These are phyloP conservation scores for Ciborinia camelliae DNA, from an alignment of 2,329 filamentous ascomycete genomes.

Conservation along the genomic window DNA sequence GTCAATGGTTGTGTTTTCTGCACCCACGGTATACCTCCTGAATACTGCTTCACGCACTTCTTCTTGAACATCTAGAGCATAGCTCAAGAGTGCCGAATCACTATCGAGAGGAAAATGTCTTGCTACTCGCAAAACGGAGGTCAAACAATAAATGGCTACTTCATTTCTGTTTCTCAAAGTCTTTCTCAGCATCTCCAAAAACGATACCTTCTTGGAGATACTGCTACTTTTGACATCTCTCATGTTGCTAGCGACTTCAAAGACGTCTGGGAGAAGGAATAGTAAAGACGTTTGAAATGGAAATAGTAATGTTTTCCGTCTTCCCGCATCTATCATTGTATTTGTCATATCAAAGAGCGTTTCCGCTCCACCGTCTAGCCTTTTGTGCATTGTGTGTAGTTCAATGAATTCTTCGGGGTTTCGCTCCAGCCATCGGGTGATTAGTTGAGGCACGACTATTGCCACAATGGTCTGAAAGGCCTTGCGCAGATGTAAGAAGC, in stretches of 20 bases:
- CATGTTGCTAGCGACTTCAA: constrained; percentile 66
- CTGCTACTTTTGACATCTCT: constrained; percentile 59
- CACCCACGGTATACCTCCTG: constrained; percentile 47
- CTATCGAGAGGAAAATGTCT: constrained; percentile 61
- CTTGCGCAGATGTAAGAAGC: constrained; percentile 63
- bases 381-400: constrained; percentile 57
- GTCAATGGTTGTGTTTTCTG: constrained; percentile 53
- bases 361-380: constrained; percentile 63
- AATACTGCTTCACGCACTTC: constrained; percentile 66
- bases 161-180: constrained; percentile 62
- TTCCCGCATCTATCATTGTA: constrained; percentile 56
- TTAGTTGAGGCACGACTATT: constrained; percentile 58
- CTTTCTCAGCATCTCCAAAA: constrained; percentile 62
- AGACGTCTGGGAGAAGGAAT: constrained; percentile 64
- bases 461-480: constrained; percentile 62
- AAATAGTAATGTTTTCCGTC: constrained; percentile 54
- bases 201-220: constrained; percentile 63
- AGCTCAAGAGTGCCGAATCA: constrained; percentile 57
- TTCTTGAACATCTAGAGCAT: constrained; percentile 66
- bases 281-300: constrained; percentile 62
- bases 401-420: constrained; percentile 63
- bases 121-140: constrained; percentile 59
- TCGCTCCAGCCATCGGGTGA: constrained; percentile 63
- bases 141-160: constrained; percentile 63
- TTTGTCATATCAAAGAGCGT: constrained; percentile 68